Conservation (phyloP, 164 flowering plant genomes). For the Tetrastigma voinierianum region DNA sequence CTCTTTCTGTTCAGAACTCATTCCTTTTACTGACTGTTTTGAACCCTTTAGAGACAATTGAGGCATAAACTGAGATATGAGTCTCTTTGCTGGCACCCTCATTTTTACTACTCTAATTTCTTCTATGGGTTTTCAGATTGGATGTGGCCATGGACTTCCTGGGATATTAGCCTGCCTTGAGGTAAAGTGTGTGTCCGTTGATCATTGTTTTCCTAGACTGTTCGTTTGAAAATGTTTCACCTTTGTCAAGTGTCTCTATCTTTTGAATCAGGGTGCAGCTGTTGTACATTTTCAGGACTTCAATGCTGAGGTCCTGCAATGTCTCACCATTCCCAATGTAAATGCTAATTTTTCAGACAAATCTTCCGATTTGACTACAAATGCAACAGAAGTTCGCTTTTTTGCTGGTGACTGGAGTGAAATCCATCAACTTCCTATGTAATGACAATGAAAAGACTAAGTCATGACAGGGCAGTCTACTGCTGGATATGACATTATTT, state of each 20-base stretch:
- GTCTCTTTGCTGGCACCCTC: background rate
- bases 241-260: conserved; percentile 11
- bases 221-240: background rate
- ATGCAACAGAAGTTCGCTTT: conserved; percentile 52
- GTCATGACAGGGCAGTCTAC: conserved; percentile 14
- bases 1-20: no score
- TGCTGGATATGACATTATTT: conserved; percentile 75
- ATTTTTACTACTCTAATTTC: conserved; percentile 3
- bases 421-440: conserved; percentile 51
- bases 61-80: background rate
- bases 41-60: no score
- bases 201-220: background rate
- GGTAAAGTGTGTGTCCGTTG: conserved; percentile 38
- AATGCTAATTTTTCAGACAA: conserved; percentile 52
- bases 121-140: conserved; percentile 51
- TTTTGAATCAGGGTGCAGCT: conserved; percentile 64
- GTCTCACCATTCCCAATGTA: conserved; percentile 88
- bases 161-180: conserved; percentile 72
- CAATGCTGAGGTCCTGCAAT: conserved; percentile 83
- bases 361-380: conserved; percentile 4
- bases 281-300: conserved; percentile 90
- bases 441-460: conserved; percentile 15
- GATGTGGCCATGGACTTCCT: conserved; percentile 96
- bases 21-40: no score
- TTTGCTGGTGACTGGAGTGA: conserved; percentile 91